Percentiles rank a stretch among this genome's conserved stretches.
Conservation (phyloP, 176 grass and related monocot genomes). For the Eragrostis curvula region DNA sequence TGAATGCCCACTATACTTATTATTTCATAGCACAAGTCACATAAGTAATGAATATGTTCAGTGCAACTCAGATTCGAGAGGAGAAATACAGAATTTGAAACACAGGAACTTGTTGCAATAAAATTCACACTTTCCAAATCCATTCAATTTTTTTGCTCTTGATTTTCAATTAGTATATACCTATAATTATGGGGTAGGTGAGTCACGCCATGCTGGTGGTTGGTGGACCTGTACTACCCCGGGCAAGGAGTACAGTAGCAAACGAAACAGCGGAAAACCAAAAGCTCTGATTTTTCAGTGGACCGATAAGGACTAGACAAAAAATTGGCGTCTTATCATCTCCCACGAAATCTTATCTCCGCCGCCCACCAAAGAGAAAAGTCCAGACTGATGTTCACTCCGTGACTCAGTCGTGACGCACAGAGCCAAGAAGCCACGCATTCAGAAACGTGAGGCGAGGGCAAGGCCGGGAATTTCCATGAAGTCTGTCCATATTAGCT, state of each 20-base stretch:
- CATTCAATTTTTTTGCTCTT: not conserved
- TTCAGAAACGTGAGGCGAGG: not conserved
- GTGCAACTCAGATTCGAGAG: too few species aligned
- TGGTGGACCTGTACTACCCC: not conserved
- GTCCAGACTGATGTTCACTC: not conserved
- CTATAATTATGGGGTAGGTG: not conserved
- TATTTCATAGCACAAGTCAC: not conserved
- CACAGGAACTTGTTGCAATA: not conserved
- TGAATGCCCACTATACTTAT: not conserved
- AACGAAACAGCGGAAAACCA: not conserved
- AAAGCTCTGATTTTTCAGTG: not conserved
- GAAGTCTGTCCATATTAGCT: slow-evolving; percentile 13
- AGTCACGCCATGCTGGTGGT: not conserved
- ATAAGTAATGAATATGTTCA: not conserved
- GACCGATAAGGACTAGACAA: slow-evolving; percentile 7
- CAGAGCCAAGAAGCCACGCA: slow-evolving; percentile 10
- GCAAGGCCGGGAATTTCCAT: not conserved
- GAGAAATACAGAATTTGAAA: not conserved
- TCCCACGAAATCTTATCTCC: slow-evolving; percentile 24
- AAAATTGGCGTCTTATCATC: slow-evolving; percentile 19
- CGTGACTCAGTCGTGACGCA: slow-evolving; percentile 21
- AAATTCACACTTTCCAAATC: not conserved
- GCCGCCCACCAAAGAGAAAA: not conserved
- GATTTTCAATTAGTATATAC: not conserved
- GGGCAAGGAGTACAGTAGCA: not conserved